Evolutionary conservation across 495 filamentous ascomycete genomes (phyloP), one percentile per base, ranked within the genome.

Genomic region (Barbatosphaeria neglecta): DNA sequence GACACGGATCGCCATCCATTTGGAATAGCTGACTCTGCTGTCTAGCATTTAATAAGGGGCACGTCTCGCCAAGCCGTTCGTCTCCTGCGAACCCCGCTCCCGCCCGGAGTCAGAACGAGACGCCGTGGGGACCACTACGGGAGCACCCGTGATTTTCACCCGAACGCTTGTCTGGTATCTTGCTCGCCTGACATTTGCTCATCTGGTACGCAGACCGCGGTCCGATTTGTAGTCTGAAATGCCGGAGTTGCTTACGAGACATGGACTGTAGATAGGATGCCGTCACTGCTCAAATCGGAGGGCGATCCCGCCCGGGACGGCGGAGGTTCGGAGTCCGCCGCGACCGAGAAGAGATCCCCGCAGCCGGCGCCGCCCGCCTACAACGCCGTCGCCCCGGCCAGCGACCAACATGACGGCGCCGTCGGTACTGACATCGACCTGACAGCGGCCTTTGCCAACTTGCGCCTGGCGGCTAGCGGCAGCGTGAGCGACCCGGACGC

Each of bases 381-480:
- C 38, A 9, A 24, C 39, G 39, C 15, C 22, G 39, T 9, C 39
- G 19, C 4, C 39, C 39, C 20, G 22, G 39, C 20, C 5, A 11
- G 20, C 22, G 6, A 22, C 39, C 9, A 1, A 8, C 7, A 22
- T 3, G 20, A 2, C 3, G 19, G 20, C 39, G 22, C 20, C 39
- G 39, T 2, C 6, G 39, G 39, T 8, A 18, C 23, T 25, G 7
- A 42, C 20, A 35, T 48, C 49, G 58, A 66, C 31, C 43, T 77
- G 33, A 67, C 56, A 18, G 62, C 66, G 5, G 64, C 66, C 5
- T 74, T 74, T 51, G 58, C 58, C 7, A 59, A 59, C 3, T 64
- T 77, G 4, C 50, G 45, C 2, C 31, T 35, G 31, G 31, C 31
- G 5, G 39, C 74, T 11, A 45, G 59, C 10, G 47, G 52, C 9